phyloP scores from a whole-genome alignment of 106 monocot species.

The Vanilla planifolia region DNA sequence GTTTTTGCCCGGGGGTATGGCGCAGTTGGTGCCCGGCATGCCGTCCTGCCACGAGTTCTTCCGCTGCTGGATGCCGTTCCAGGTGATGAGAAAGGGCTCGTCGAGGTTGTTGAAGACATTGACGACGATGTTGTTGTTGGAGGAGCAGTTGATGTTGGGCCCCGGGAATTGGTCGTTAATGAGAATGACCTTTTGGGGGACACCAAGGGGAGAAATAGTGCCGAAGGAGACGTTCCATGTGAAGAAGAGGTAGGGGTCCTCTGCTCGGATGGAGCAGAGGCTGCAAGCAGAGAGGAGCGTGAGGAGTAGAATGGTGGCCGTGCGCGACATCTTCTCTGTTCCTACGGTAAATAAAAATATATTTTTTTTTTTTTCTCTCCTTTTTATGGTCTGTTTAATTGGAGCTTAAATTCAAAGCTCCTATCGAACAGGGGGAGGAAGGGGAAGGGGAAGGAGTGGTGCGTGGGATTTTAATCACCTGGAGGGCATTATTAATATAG shows the following conservation, averaged over 20 bases:
- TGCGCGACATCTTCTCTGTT: neutral
- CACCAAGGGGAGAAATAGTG: slow-evolving; percentile 23
- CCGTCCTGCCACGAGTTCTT: slow-evolving; percentile 71
- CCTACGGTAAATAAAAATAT: too few species aligned
- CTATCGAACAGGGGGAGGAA: too few species aligned
- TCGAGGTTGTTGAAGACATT: slow-evolving; percentile 27
- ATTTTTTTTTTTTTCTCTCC: too few species aligned
- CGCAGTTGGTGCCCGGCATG: slow-evolving; percentile 41
- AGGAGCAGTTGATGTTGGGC: slow-evolving; percentile 35
- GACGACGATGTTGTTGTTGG: slow-evolving; percentile 29
- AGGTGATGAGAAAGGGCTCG: slow-evolving; percentile 23
- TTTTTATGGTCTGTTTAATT: too few species aligned
- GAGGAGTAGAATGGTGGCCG: neutral
- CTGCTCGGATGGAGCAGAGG: slow-evolving; percentile 4
- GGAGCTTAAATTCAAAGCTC: too few species aligned
- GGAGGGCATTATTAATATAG: too few species aligned
- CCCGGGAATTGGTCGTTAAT: slow-evolving; percentile 40
- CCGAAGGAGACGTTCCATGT: slow-evolving; percentile 33
- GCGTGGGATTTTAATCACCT: too few species aligned
- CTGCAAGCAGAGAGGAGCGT: neutral
- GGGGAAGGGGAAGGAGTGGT: too few species aligned
- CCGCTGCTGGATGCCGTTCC: slow-evolving; percentile 67
- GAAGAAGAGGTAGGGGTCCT: slow-evolving; percentile 38
- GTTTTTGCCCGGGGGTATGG: slow-evolving; percentile 28
- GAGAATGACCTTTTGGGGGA: slow-evolving; percentile 29